Evolutionary conservation across 768 basidiomycete species (phyloP).

Genomic region (Suillus subaureus): DNA sequence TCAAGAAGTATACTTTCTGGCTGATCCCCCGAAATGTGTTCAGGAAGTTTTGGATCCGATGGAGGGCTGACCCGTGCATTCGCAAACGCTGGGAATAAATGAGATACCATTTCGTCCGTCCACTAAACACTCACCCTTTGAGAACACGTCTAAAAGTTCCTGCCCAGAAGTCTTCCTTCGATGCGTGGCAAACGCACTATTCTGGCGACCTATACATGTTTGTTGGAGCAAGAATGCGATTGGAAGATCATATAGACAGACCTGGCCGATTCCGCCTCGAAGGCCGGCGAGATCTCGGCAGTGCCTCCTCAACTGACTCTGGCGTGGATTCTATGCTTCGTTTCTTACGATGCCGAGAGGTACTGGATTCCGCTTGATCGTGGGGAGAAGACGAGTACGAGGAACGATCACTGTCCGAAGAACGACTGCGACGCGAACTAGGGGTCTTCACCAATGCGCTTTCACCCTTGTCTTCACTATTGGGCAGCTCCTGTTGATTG

Average conservation of each 20-base stretch:
- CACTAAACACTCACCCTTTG: conserved; percentile 18
- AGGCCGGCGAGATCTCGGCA: neutral
- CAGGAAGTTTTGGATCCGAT: neutral
- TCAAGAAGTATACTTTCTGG: conserved; percentile 13
- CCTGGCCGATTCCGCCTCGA: conserved; percentile 3
- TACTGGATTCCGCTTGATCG: conserved; percentile 16
- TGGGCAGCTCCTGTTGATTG: neutral
- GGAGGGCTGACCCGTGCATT: conserved; percentile 12
- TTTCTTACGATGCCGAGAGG: conserved; percentile 21
- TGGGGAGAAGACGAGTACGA: conserved; percentile 15
- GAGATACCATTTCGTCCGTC: neutral
- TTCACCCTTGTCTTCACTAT: neutral
- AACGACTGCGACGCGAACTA: conserved; percentile 12
- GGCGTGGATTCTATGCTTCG: conserved; percentile 12
- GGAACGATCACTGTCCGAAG: conserved; percentile 4
- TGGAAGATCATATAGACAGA: conserved; percentile 14
- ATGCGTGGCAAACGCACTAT: neutral
- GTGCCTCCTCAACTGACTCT: conserved; percentile 9
- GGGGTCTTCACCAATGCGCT: conserved; percentile 7
- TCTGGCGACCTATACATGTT: neutral
- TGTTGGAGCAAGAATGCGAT: neutral
- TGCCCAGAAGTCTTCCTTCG: neutral
- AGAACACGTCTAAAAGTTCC: conserved; percentile 23
- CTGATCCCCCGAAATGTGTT: neutral
- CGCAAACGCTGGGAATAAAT: conserved; percentile 22